Conservation (phyloP, 2,329 filamentous ascomycete species). For the Didymella pomorum region DNA sequence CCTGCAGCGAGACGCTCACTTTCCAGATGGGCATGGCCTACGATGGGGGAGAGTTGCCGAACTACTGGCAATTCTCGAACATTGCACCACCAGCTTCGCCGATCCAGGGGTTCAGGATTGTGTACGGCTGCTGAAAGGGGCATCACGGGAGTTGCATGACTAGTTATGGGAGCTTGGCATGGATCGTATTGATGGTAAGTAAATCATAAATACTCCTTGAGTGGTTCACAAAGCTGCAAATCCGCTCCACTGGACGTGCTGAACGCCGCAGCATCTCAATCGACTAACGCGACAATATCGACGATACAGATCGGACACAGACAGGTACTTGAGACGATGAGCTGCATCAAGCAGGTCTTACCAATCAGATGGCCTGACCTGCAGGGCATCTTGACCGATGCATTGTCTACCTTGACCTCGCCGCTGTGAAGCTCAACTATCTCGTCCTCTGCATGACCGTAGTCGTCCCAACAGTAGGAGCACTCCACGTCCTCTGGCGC, state of each 20-base stretch:
- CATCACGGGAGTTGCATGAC: neutral
- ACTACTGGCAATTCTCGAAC: slow-evolving; percentile 42
- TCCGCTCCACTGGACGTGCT: neutral
- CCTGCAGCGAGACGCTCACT: slow-evolving; percentile 40
- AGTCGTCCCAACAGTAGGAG: neutral
- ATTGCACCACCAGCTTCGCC: slow-evolving; percentile 35
- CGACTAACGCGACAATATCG: slow-evolving; percentile 2
- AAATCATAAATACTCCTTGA: neutral
- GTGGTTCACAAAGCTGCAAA: neutral
- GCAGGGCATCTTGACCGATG: slow-evolving; percentile 18
- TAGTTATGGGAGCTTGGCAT: neutral
- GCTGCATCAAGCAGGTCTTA: too few relatives aligned
- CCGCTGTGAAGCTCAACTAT: neutral
- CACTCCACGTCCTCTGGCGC: neutral
- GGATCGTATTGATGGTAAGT: neutral
- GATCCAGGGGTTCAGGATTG: slow-evolving; percentile 39
- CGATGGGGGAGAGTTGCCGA: slow-evolving; percentile 28
- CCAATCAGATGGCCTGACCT: too few relatives aligned
- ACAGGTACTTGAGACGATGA: too few relatives aligned
- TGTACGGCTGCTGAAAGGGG: slow-evolving; percentile 33
- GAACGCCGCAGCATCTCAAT: neutral
- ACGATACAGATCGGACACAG: slow-evolving; percentile 11
- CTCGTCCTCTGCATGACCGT: neutral
- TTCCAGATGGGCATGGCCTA: slow-evolving; percentile 43
- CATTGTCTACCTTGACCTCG: slow-evolving; percentile 11